A percentile compares a stretch with the other conserved stretches of the same genome.
phyloP scores from a whole-genome alignment of 345 rosid species.

The Barbarea vulgaris region DNA sequence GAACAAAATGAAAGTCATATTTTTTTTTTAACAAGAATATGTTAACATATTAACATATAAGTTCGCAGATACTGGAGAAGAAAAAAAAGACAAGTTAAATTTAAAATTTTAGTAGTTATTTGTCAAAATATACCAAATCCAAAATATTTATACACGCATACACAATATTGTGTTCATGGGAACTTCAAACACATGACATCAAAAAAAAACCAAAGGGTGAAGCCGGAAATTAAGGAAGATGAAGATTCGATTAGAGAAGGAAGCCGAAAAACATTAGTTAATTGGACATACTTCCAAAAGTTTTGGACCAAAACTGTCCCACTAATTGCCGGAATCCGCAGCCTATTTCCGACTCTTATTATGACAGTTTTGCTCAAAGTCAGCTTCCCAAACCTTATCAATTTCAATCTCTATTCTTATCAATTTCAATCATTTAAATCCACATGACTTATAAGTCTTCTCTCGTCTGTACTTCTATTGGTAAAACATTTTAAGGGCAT shows the following conservation, averaged over 20 bases:
- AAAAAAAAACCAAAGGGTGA: too few relatives aligned
- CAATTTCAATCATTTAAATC: neutral
- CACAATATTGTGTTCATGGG: slow-evolving; percentile 6
- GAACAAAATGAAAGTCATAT: slow-evolving; percentile 9
- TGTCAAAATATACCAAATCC: neutral
- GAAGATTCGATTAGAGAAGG: neutral
- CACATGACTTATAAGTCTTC: neutral
- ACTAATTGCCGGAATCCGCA: slow-evolving; percentile 33
- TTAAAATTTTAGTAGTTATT: neutral
- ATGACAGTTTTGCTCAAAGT: slow-evolving; percentile 4
- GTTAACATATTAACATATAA: neutral
- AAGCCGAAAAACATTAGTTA: slow-evolving; percentile 4
- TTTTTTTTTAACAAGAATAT: neutral
- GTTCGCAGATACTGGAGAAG: neutral
- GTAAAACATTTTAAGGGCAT: neutral
- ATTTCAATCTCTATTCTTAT: slow-evolving; percentile 1
- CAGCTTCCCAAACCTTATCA: slow-evolving; percentile 19
- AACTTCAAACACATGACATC: slow-evolving; percentile 37
- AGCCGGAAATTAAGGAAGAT: too few relatives aligned
- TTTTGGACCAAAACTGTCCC: slow-evolving; percentile 30
- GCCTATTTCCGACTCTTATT: slow-evolving; percentile 23
- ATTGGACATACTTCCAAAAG: slow-evolving; percentile 31
- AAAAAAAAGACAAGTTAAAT: neutral
- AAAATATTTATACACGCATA: neutral
- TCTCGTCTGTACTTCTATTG: neutral